These are phyloP conservation scores for Cyclotella baltica DNA, from an alignment of 108 stramenopile genomes.

Conservation along the genomic window DNA sequence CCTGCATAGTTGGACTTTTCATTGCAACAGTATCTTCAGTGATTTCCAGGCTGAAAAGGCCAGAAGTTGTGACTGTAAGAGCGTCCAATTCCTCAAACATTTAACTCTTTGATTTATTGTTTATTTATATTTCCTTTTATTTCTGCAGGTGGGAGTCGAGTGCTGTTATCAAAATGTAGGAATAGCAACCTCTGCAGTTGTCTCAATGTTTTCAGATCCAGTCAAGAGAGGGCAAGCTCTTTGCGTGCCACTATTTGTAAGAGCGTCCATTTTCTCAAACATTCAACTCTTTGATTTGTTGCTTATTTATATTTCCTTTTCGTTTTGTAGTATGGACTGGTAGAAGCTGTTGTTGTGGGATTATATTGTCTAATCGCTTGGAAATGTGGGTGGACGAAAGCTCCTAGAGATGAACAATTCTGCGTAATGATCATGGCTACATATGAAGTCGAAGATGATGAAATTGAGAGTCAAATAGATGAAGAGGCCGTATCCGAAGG, in stretches of 20 bases:
- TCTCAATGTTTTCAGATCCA: constrained; percentile 80
- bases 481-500: constrained; percentile 9
- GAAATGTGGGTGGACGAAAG: constrained; percentile 87
- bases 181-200: constrained; percentile 77
- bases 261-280: too few relatives aligned
- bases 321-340: too few relatives aligned
- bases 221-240: constrained; percentile 69
- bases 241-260: constrained; percentile 83
- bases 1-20: constrained; percentile 72
- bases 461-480: constrained; percentile 1
- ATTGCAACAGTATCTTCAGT: constrained; percentile 63
- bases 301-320: too few relatives aligned
- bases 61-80: constrained; percentile 85
- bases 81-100: too few relatives aligned
- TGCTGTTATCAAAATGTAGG: constrained; percentile 92
- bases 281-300: too few relatives aligned
- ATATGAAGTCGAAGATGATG: constrained; percentile 67
- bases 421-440: constrained; percentile 66
- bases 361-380: constrained; percentile 73
- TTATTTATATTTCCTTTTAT: too few relatives aligned
- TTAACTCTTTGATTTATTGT: too few relatives aligned
- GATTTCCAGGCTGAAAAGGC: constrained; percentile 54
- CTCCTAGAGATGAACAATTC: constrained; percentile 69
- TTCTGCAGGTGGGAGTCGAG: constrained; percentile 82
- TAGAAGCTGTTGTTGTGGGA: constrained; percentile 71